Evolutionary conservation across 2,329 filamentous ascomycete genomes (phyloP).

Genomic region (Trichoderma aggressivum): DNA sequence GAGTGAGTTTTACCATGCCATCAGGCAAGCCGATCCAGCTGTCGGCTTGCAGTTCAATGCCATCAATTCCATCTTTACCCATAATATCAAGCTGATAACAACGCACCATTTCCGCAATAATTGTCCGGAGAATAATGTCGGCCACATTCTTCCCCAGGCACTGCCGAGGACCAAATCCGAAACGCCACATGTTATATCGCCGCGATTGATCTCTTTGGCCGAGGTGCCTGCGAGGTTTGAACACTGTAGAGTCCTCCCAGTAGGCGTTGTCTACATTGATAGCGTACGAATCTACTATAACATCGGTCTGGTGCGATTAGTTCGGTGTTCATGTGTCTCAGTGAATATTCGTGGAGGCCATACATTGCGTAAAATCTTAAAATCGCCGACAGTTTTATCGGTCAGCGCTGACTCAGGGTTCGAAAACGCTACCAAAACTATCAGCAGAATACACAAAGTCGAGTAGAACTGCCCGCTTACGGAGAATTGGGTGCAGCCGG

Average conservation of each 20-base stretch:
- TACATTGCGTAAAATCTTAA: background rate
- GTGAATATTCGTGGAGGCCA: background rate
- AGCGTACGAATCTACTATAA: conserved; percentile 18
- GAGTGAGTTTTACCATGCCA: background rate
- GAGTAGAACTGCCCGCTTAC: background rate
- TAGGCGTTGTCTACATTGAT: conserved; percentile 17
- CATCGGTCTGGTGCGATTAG: conserved; percentile 7
- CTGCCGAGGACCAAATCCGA: conserved; percentile 17
- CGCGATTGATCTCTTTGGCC: background rate
- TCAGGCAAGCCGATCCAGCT: conserved; percentile 17
- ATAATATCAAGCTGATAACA: background rate
- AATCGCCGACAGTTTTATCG: background rate
- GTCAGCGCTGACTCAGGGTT: background rate
- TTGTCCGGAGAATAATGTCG: conserved; percentile 7
- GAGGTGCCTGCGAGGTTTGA: background rate
- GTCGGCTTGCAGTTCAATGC: conserved; percentile 4
- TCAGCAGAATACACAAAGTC: background rate
- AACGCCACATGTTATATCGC: conserved; percentile 19
- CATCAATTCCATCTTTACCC: background rate
- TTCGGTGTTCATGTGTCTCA: background rate
- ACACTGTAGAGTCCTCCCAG: background rate
- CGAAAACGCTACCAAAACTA: background rate
- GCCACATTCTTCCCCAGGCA: conserved; percentile 14
- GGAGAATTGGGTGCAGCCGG: conserved; percentile 15
- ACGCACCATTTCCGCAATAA: background rate